Evolutionary conservation across 176 grass and related monocot species (phyloP).

Genomic region (Elymus sibiricus): DNA sequence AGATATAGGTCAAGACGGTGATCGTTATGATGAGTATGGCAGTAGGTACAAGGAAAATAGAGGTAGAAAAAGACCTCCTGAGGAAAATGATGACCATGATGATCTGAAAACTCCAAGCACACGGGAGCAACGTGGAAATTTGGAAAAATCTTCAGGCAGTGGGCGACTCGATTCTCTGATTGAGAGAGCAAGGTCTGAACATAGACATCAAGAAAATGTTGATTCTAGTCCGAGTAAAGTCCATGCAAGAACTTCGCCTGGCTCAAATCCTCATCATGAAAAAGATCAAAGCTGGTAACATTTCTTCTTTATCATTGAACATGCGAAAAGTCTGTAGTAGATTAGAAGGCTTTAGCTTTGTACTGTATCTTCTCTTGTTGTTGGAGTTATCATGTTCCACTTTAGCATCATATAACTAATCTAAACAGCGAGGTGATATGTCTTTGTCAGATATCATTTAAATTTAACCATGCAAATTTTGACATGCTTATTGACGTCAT

Average conservation of each 20-base stretch:
- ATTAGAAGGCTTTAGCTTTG: background rate
- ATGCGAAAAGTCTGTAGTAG: constrained; percentile 15
- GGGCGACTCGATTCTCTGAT: constrained; percentile 50
- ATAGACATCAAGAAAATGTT: constrained; percentile 49
- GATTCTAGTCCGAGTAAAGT: constrained; percentile 77
- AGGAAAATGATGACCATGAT: constrained; percentile 61
- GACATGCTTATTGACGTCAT: constrained; percentile 18
- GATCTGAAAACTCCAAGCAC: constrained; percentile 45
- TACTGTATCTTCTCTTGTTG: constrained; percentile 17
- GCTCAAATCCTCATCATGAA: constrained; percentile 55
- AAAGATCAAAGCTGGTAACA: constrained; percentile 87
- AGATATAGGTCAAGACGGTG: constrained; percentile 51
- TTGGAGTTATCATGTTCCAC: background rate
- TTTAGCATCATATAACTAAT: constrained; percentile 3
- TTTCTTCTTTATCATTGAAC: constrained; percentile 19
- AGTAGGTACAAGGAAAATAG: constrained; percentile 69
- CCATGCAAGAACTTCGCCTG: constrained; percentile 58
- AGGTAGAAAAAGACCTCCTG: constrained; percentile 60
- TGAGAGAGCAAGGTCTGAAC: constrained; percentile 63
- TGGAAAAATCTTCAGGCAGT: constrained; percentile 59
- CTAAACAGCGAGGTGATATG: constrained; percentile 12
- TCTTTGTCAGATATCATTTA: background rate
- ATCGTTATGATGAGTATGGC: constrained; percentile 59
- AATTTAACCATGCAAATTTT: background rate
- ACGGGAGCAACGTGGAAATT: constrained; percentile 51